Base-by-base conservation (phyloP, 108 stramenopile species). In the Pseudonitzschia multiseries region DNA sequence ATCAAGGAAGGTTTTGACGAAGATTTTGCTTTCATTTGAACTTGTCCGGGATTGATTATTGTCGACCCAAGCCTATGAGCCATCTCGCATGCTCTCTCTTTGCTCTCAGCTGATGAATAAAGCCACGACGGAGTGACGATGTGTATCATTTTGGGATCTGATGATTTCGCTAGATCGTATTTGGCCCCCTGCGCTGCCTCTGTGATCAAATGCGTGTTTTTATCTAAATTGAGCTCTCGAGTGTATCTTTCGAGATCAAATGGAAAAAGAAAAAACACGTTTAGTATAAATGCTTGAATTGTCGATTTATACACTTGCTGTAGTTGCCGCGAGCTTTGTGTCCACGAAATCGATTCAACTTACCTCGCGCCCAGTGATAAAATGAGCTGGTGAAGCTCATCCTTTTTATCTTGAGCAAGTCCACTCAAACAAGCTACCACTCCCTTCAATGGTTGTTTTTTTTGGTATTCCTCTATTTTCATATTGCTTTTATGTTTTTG, bases 191-290 rank as follows among this genome's bases (percentile, higher is more conserved):
- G 28, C 33, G 76, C 48, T 1, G 26, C 31, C 15, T 71, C 68
- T n/a, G 79, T 74, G 42, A 86, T 57, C 67, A 86, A 74, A 71
- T 86, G 86, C 2, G 86, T 86, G 53, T 81, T 83, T 26, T 73
- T 63, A 42, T 71, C 70, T 10, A 74, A 29, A 66, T 83, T 57
- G 26, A 83, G 73, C 21, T 81, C 78, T 52, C 82, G 77, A 15
- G 80, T 79, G 36, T 75, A 86, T 29, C 77, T 27, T 21, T 53
- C 22, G 52, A 68, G 44, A 31, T 29, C 57, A 8, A 67, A 3
- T 22, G 18, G 42, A 53, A 66, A 17, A 12, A 41, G 26, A 1
- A 28, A 56, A 0, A 51, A 0, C 22, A 29, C 12, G 46, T 48
- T 48, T 5, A 2, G 46, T 18, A 48, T 14, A 10, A 14, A 2